Base-by-base conservation (phyloP, 441 rosid species). In the Jatropha podagrica region DNA sequence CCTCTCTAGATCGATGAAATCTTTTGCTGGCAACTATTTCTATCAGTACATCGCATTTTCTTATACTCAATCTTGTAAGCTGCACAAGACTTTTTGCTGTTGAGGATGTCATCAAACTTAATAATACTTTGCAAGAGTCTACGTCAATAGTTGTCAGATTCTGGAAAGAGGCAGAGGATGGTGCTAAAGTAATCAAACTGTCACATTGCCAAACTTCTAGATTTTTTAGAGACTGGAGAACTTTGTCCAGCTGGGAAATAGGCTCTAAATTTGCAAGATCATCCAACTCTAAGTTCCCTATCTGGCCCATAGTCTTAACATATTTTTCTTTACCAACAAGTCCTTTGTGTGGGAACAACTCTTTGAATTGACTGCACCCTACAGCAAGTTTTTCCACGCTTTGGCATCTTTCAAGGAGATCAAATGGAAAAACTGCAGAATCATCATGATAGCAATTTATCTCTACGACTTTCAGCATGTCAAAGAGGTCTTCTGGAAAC, bases 331-430 rank as follows among this genome's bases (percentile, higher is more conserved):
- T 12, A 8, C 32, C 54, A 13, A 32, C 40, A 18, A 42, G 6
- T 13, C 5, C 61, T 42, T 59, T 49, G 26, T 23, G 17, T 41
- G 71, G 51, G 66, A 80, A 77, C 27, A 82, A 40, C 51, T 52
- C 79, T 65, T 66, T 40, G 68, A 76, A 82, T 44, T 27, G 17
- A 48, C 72, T 44, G 42, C 68, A 17, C 32, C 27, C 54, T 6
- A 82, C 52, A 62, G 52, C 0, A 62, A 82, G 73, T 26, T 54
- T 71, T 65, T 82, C 73, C 18, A 82, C 48, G 27, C 62, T 56
- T 5, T 23, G 51, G 15, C 80, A 72, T 15, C 55, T 79, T 12
- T 74, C 61, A 70, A 82, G 73, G 65, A 79, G 64, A 58, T 65
- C 49, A 17, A 65, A 49, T 1, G 83, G 85, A 10, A 69, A 60